Evolutionary conservation across 257 asterid species (phyloP), one percentile per base, ranked within the genome.

Genomic region (Solanum pinnatisectum): DNA sequence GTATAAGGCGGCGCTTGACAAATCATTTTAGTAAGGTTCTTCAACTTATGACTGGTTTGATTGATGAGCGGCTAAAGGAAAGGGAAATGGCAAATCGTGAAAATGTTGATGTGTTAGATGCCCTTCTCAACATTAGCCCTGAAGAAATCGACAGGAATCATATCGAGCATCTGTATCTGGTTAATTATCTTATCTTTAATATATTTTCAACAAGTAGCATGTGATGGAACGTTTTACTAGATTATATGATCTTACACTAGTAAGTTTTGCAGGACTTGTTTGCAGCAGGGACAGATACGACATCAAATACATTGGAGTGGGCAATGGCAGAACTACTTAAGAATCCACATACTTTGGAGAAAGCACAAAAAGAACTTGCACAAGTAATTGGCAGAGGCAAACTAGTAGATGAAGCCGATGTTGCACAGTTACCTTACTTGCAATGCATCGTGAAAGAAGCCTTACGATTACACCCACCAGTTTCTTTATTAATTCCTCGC

Each of bases 101-200:
- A 37, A 74, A 82, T 33, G 60, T 52, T 27, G 98, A 96, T 86
- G 90, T 88, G 1, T 85, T 91, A 33, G 91, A 91, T 67, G 84
- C 63, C 72, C 89, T 91, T 25, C 90, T 89, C 11, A 15, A 27
- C 8, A 84, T 89, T 32, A 88, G 23, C 63, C 98, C 95, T 0
- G 92, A 95, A 1, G 98, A 93, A 84, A 91, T 95, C 5, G 94
- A 92, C 14, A 89, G 94, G 46, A 88, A 90, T 86, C 98, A 95
- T 85, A 93, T 96, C 70, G 94, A 95, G 84, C 94, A 94, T 79
- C 3, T 96, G 93, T 93, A 93, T 92, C 40, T 95, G 98, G 98
- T 94, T 56, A 74, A 37, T 10, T 5, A 14, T 13, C 18, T 12
- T 8, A 5, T 46, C 16, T 46, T 46, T 46, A 13, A 46, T 44